Base-by-base conservation (phyloP, 495 filamentous ascomycete genomes). In the Aspergillus mulundensis region DNA sequence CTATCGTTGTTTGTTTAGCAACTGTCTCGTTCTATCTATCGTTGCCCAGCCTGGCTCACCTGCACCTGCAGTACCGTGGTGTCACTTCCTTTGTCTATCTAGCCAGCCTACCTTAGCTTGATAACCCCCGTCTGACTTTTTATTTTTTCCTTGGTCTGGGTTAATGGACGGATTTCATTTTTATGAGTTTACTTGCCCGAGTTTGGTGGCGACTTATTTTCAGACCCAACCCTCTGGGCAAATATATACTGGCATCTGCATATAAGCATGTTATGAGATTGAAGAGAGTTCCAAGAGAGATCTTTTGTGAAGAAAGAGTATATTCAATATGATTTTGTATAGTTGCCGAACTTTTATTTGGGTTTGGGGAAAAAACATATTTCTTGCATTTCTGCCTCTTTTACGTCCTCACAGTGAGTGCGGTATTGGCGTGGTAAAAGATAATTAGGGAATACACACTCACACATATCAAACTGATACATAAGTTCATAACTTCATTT, bases 201-300 rank as follows among this genome's bases (percentile, higher is more conserved):
- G 38, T 3, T 18, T 18, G 38, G 2, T 46, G 25, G n/a, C 30
- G 18, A 50, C 25, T 48, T 28, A 28, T 28, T 28, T 28, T 7
- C 32, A 7, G 2, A 36, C 38, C 21, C 21, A 8, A 28, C 8
- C 4, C 46, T 3, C 8, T n/a, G 12, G 36, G 5, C 21, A 30
- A 51, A 19, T 32, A 53, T 53, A 53, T 44, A 44, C 40, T 38
- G 15, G 15, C 34, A 32, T 43, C 7, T 44, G 25, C 50, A 43
- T 53, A 58, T 53, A 53, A 18, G 42, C 50, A 38, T 46, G 48
- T 47, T 3, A 28, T 28, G 21, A 6, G 12, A 43, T 52, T 52
- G 39, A 1, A 18, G n/a, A 18, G 10, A 25, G 42, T 7, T 16
- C 7, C 10, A 11, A 32, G 24, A 36, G 47, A 39, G 30, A 6